Evolutionary conservation across 2,329 filamentous ascomycete species (phyloP), one percentile per base, ranked within the genome.

Genomic region (Colletotrichum echinochloae): DNA sequence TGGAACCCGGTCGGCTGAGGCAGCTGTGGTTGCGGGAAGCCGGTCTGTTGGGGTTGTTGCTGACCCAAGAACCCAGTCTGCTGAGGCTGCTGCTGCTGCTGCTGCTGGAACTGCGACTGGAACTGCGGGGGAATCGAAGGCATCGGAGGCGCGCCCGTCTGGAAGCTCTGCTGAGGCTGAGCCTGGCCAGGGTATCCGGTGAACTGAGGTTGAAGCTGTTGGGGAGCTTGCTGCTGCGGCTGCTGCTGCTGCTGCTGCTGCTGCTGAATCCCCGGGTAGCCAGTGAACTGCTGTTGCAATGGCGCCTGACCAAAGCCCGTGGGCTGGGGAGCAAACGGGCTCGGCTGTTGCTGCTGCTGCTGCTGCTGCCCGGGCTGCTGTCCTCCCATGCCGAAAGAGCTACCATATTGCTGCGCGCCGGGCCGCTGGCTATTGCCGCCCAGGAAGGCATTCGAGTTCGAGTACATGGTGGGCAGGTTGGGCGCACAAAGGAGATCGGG

Each of bases 391-490:
- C 80, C 80, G 77, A 88, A 86, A 72, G 86, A 83, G 78, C 83
- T 81, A 75, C 85, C 86, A 83, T 85, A 88, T 75, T 89, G 89
- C 78, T 87, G 89, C 74, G 89, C 88, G 64, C 90, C 89, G 60
- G 92, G 92, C 71, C 91, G 92, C 80, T 92, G 89, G 85, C 87
- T 92, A 79, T 91, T 94, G 83, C 91, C 92, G 82, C 94, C 94
- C 77, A 97, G 84, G 82, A 91, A 98, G 74, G 93, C 91, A 85
- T 93, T 97, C 75, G 94, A 93, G 80, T 92, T 94, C 75, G 94
- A 96, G 84, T 94, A 98, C 95, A 98, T 98, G 82, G 78, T 73
- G 74, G 70, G 60, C 56, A 49, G 35, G 54, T 55, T 64, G 44
- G 44, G 72, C 62, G 67, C 65, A 52, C 51, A 44, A 56, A 35